Evolutionary conservation across 2,329 filamentous ascomycete genomes (phyloP).

Genomic region (Phialophora expanda): DNA sequence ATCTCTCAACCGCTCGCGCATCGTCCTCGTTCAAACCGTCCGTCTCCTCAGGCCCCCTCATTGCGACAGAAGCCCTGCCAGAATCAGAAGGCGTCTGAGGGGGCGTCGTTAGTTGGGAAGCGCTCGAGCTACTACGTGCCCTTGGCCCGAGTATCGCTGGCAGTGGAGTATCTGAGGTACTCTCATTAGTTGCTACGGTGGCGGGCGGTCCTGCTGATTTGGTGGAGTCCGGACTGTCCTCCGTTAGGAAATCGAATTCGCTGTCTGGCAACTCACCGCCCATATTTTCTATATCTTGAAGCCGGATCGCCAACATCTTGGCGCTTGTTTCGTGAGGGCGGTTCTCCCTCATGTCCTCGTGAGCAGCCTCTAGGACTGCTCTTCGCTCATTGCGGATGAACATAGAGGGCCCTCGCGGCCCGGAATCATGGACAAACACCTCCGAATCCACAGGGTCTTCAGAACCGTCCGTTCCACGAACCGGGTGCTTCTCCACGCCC

Average conservation of each 20-base stretch:
- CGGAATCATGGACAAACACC: not conserved
- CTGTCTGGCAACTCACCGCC: not conserved
- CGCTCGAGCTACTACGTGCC: not conserved
- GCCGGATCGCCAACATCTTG: not conserved
- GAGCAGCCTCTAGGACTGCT: not conserved
- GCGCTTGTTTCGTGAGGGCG: not conserved
- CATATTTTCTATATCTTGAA: not conserved
- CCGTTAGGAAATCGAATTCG: not conserved
- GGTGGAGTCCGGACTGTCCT: not conserved
- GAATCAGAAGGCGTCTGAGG: not conserved
- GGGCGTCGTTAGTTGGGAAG: not conserved
- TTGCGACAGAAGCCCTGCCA: not conserved
- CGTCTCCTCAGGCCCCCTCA: not conserved
- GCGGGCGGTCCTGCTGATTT: not conserved
- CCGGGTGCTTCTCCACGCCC: too few relatives aligned
- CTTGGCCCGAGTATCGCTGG: not conserved
- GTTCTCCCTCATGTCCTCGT: not conserved
- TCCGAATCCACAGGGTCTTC: not conserved
- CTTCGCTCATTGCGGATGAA: not conserved
- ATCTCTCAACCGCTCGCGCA: slow-evolving; percentile 19
- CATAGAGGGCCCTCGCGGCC: not conserved
- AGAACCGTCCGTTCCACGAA: not conserved
- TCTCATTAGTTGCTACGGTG: not conserved
- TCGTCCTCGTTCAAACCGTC: slow-evolving; percentile 16
- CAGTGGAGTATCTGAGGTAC: not conserved